Evolutionary conservation across 2,329 filamentous ascomycete species (phyloP).

Genomic region (Phaeosphaeriaceae sp.): DNA sequence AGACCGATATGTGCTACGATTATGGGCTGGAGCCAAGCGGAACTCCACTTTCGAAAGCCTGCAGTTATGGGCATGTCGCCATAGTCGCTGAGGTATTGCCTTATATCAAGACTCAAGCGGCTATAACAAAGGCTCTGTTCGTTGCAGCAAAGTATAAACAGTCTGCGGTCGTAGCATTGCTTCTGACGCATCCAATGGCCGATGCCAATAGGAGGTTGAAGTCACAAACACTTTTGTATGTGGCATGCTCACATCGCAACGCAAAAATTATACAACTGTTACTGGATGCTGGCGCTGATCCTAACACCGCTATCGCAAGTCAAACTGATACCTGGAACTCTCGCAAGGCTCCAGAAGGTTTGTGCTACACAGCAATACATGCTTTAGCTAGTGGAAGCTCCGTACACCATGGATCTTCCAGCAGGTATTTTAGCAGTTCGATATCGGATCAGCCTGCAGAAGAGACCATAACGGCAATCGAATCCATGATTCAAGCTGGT

Average conservation of each 20-base stretch:
- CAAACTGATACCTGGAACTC: not conserved
- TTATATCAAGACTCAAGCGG: conserved; percentile 1
- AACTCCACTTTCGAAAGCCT: not conserved
- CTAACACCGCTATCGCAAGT: not conserved
- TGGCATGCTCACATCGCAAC: not conserved
- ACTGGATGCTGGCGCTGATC: conserved; percentile 14
- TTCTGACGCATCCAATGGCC: not conserved
- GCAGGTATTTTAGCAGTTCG: not conserved
- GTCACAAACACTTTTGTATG: not conserved
- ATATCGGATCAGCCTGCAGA: not conserved
- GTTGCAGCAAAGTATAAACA: not conserved
- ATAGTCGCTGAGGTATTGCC: conserved; percentile 13
- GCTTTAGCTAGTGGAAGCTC: not conserved
- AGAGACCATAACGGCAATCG: not conserved
- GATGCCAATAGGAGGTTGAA: not conserved
- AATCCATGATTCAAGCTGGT: not conserved
- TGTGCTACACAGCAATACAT: not conserved
- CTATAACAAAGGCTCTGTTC: not conserved
- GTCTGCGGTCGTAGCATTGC: not conserved
- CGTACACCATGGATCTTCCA: too few relatives aligned
- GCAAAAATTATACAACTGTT: conserved; percentile 1
- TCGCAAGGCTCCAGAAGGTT: not conserved
- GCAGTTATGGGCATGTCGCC: conserved; percentile 1
- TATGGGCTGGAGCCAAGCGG: not conserved
- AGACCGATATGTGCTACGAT: conserved; percentile 19